phyloP scores from a whole-genome alignment of 2,329 filamentous ascomycete species.

The Penicillium capsulatum region DNA sequence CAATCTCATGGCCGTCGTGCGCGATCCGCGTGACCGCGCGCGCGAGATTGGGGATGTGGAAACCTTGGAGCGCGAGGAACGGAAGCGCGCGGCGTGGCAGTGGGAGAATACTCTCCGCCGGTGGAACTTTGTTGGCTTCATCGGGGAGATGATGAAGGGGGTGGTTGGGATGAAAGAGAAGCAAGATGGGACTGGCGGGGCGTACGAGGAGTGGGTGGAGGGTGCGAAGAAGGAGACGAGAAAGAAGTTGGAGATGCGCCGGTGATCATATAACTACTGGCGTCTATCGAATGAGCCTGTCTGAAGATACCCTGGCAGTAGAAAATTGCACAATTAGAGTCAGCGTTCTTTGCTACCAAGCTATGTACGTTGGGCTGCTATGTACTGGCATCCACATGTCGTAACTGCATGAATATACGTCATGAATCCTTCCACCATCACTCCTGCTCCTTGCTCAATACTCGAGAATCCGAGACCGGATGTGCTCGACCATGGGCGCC shows the following conservation, averaged over 20 bases:
- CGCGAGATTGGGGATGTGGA: constrained; percentile 78
- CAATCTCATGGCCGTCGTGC: constrained; percentile 89
- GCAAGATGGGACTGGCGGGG: constrained; percentile 53
- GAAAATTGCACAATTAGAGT: no score
- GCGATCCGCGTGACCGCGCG: constrained; percentile 73
- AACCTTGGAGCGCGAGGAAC: constrained; percentile 70
- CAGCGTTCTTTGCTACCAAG: no score
- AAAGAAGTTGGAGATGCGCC: constrained; percentile 37
- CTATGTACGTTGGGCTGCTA: constrained; percentile 5
- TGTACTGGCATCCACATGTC: constrained; percentile 18
- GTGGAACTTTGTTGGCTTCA: constrained; percentile 96
- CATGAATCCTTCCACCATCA: no score
- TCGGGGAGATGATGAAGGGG: constrained; percentile 81
- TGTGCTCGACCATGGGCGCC: constrained; percentile 54
- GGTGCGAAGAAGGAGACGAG: constrained; percentile 51
- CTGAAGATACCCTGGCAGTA: no score
- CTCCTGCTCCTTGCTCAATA: constrained; percentile 48
- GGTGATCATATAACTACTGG: constrained; percentile 1
- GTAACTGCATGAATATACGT: constrained; percentile 12
- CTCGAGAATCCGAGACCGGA: constrained; percentile 63
- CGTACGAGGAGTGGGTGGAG: constrained; percentile 77
- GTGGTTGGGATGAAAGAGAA: constrained; percentile 72
- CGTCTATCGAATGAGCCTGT: no score
- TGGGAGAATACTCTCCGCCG: constrained; percentile 90
- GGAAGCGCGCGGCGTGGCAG: constrained; percentile 79